Evolutionary conservation across 208 protist species (phyloP).

Genomic region (Leishmania major): DNA sequence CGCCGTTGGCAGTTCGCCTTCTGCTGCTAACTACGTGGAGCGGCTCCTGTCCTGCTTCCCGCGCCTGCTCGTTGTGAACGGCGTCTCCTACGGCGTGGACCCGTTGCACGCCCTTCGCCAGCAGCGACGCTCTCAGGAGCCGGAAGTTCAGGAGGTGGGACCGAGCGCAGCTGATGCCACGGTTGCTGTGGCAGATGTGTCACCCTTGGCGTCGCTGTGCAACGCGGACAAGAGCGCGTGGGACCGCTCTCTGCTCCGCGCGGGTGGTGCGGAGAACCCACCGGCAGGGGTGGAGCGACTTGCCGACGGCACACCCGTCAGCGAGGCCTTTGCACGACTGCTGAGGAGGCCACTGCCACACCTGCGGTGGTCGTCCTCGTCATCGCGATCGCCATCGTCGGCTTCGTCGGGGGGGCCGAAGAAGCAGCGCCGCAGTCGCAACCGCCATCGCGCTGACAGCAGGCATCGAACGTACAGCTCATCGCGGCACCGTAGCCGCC

Average conservation of each 20-base stretch:
- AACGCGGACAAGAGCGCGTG: not conserved
- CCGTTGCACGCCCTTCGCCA: slow-evolving; percentile 33
- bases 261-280: not conserved
- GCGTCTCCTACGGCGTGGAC: slow-evolving; percentile 57
- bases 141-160: not conserved
- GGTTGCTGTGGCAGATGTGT: not conserved
- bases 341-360: slow-evolving; percentile 19
- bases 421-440: not conserved
- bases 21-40: slow-evolving; percentile 35
- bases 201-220: not conserved
- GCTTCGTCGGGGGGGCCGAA: not conserved
- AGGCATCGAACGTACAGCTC: not conserved
- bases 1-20: not conserved
- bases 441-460: not conserved
- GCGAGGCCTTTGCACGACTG: slow-evolving; percentile 13
- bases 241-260: not conserved
- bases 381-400: slow-evolving; percentile 4
- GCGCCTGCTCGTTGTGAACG: slow-evolving; percentile 55
- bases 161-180: not conserved
- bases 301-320: not conserved
- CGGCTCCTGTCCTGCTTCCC: slow-evolving; percentile 41
- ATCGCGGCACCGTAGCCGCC: not conserved
- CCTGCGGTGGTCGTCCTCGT: slow-evolving; percentile 8
- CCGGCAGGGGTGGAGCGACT: not conserved
- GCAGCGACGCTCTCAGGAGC: slow-evolving; percentile 11